Evolutionary conservation across 2,329 filamentous ascomycete species (phyloP).

Genomic region (Westerdykella sp.): DNA sequence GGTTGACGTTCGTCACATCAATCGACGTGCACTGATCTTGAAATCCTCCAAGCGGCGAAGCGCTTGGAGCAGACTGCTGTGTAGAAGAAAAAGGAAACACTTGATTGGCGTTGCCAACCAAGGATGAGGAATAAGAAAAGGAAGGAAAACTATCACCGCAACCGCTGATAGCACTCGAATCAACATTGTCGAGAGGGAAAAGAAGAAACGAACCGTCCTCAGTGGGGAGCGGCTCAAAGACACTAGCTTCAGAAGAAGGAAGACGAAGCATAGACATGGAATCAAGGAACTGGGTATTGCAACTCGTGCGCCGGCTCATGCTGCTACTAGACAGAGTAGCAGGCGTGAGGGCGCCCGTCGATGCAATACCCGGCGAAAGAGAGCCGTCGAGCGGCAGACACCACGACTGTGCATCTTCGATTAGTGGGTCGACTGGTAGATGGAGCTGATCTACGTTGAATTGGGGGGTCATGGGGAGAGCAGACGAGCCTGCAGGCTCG

Average conservation of each 20-base stretch:
- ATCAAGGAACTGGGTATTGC: conserved; percentile 38
- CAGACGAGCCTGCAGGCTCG: conserved; percentile 17
- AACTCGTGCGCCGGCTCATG: conserved; percentile 45
- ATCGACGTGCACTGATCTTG: conserved; percentile 6
- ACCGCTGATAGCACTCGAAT: conserved; percentile 30
- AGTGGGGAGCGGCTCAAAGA: conserved; percentile 29
- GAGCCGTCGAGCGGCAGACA: conserved; percentile 29
- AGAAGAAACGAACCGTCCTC: conserved; percentile 28
- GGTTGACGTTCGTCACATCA: no score
- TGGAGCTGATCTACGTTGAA: conserved; percentile 12
- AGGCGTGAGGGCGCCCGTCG: conserved; percentile 33
- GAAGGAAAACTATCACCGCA: conserved; percentile 28
- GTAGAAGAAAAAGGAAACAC: conserved; percentile 25
- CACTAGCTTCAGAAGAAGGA: conserved; percentile 37
- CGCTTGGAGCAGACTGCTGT: conserved; percentile 27
- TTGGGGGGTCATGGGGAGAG: conserved; percentile 17
- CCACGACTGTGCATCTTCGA: conserved; percentile 25
- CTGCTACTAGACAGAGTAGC: conserved; percentile 33
- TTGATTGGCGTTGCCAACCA: conserved; percentile 35
- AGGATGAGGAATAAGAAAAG: conserved; percentile 22
- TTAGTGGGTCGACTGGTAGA: conserved; percentile 25
- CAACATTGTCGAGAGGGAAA: conserved; percentile 31
- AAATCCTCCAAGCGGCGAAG: conserved; percentile 21
- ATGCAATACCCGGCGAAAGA: conserved; percentile 32
- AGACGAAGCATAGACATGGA: conserved; percentile 41